Percentiles rank a stretch among this genome's conserved stretches.
These are phyloP conservation scores for Xylaria sp. DNA, from an alignment of 2,329 filamentous ascomycete species.

Conservation along the genomic window DNA sequence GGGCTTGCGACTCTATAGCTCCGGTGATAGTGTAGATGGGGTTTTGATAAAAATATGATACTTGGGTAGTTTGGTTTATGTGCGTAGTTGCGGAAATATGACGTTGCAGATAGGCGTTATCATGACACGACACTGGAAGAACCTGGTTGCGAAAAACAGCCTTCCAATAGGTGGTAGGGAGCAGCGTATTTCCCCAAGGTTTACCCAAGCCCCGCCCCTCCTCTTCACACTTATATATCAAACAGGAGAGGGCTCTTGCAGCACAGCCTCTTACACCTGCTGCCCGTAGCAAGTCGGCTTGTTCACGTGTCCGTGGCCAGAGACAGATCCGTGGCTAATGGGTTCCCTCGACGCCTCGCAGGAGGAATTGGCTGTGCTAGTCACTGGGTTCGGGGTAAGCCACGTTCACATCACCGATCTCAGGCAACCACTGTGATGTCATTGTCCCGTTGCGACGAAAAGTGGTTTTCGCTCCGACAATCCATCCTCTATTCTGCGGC, in stretches of 20 bases:
- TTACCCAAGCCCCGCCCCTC: slow-evolving; percentile 20
- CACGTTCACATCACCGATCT: slow-evolving; percentile 35
- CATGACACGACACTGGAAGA: no score
- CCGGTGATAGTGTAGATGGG: not conserved
- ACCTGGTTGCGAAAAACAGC: no score
- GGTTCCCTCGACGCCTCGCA: slow-evolving; percentile 37
- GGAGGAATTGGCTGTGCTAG: slow-evolving; percentile 62
- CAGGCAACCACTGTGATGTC: slow-evolving; percentile 4
- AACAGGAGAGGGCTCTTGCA: not conserved
- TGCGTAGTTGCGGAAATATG: no score
- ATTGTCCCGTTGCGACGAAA: not conserved
- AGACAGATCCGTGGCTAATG: slow-evolving; percentile 28
- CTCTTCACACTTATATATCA: not conserved
- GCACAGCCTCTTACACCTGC: not conserved
- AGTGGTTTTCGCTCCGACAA: not conserved
- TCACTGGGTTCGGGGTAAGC: slow-evolving; percentile 66
- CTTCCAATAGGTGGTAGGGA: no score
- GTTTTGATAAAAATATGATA: not conserved
- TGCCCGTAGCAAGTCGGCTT: not conserved
- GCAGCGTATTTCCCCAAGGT: slow-evolving; percentile 9
- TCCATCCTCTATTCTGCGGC: not conserved
- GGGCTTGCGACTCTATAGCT: not conserved
- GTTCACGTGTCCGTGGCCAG: not conserved
- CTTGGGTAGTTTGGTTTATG: no score
- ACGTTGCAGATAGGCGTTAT: no score